Evolutionary conservation across 169 alveolate species (phyloP).

Genomic region (Blepharisma undulans): DNA sequence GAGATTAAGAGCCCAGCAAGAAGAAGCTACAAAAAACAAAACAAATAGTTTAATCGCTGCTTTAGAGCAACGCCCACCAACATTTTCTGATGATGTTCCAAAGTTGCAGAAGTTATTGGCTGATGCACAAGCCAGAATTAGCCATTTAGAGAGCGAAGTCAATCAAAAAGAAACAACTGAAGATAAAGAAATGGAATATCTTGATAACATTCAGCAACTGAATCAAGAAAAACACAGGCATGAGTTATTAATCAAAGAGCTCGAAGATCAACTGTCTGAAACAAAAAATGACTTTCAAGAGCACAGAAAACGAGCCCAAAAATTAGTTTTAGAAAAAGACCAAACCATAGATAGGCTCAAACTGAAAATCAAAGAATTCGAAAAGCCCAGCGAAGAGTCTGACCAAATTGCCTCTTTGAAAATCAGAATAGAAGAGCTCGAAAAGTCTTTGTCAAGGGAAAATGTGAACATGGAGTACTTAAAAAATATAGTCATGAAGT

Average conservation of each 20-base stretch:
- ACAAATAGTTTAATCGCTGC: constrained; percentile 16
- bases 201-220: background rate
- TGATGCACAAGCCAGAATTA: background rate
- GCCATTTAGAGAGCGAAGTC: constrained; percentile 1
- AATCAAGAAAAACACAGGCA: background rate
- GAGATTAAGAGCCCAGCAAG: constrained; percentile 7
- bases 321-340: constrained; percentile 37
- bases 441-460: constrained; percentile 18
- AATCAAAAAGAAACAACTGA: background rate
- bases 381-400: constrained; percentile 3
- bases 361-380: background rate
- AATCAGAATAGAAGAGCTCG: constrained; percentile 28
- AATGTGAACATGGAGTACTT: constrained; percentile 38
- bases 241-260: background rate
- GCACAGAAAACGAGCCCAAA: constrained; percentile 38
- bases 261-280: background rate
- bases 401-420: background rate
- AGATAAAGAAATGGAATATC: background rate
- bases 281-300: constrained; percentile 6
- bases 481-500: constrained; percentile 42
- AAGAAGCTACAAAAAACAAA: constrained; percentile 9
- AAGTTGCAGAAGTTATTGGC: background rate
- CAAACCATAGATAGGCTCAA: constrained; percentile 11
- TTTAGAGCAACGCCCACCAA: background rate
- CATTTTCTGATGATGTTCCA: background rate